Evolutionary conservation across 2,329 filamentous ascomycete species (phyloP).

Genomic region (Aspergillus piperis): DNA sequence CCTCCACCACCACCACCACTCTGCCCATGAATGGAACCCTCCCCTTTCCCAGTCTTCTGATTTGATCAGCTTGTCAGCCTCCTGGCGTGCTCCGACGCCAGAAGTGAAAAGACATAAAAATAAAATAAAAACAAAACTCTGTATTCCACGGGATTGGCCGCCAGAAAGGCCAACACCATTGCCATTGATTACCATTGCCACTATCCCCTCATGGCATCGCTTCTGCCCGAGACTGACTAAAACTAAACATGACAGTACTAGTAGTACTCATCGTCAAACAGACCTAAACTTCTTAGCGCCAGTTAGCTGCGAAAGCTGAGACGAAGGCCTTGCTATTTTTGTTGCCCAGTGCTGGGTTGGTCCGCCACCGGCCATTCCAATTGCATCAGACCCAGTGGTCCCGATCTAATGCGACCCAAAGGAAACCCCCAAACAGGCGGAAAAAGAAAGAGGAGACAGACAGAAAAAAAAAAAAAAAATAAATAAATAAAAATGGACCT

Average conservation of each 20-base stretch:
- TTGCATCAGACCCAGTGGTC: conserved; percentile 6
- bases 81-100: background rate
- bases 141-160: background rate
- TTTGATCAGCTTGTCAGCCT: background rate
- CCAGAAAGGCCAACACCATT: too few species aligned
- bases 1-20: background rate
- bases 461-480: background rate
- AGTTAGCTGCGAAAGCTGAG: background rate
- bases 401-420: conserved; percentile 4
- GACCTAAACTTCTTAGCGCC: background rate
- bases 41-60: background rate
- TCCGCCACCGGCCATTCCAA: conserved; percentile 5
- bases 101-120: too few species aligned
- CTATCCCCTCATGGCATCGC: background rate
- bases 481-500: background rate
- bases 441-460: background rate
- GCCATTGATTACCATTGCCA: background rate
- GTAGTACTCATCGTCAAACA: conserved; percentile 3
- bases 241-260: background rate
- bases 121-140: background rate
- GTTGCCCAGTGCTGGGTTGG: conserved; percentile 3
- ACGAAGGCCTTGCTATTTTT: conserved; percentile 5
- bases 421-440: background rate
- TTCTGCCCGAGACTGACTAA: background rate
- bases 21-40: conserved; percentile 1